phyloP scores from a whole-genome alignment of 2,329 filamentous ascomycete genomes.

The Chalaropsis ovoidea region DNA sequence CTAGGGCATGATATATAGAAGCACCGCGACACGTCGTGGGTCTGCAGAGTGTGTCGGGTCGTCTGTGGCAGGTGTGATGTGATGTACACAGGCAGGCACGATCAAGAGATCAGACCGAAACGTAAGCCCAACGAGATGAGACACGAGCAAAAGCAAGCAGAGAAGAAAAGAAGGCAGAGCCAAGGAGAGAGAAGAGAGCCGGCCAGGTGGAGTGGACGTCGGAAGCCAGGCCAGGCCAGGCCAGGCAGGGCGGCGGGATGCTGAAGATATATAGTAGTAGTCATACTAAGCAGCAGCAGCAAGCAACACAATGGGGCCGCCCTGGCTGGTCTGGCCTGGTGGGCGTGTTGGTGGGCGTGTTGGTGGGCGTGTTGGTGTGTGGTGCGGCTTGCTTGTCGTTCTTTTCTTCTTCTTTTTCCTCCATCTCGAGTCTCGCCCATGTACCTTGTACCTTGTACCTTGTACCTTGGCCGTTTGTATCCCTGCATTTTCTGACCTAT shows the following conservation, averaged over 20 bases:
- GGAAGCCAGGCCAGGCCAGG: neutral
- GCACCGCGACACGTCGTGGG: neutral
- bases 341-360: neutral
- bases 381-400: neutral
- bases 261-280: constrained; percentile 8
- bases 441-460: constrained; percentile 2
- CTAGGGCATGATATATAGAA: neutral
- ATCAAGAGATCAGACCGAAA: constrained; percentile 4
- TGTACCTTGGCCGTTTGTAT: neutral
- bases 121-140: neutral
- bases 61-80: neutral
- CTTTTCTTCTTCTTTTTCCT: neutral
- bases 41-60: neutral
- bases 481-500: neutral
- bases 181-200: neutral
- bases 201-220: neutral
- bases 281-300: neutral
- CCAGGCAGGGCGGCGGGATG: neutral
- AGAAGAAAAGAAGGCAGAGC: neutral
- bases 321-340: neutral
- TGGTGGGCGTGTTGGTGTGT: neutral
- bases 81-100: constrained; percentile 1
- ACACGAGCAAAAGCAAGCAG: neutral
- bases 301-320: neutral
- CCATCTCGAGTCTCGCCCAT: neutral